A percentile compares a stretch with the other conserved stretches of the same genome.
Evolutionary conservation across 176 grass and related monocot genomes (phyloP).

Genomic region (Ensete ventricosum): DNA sequence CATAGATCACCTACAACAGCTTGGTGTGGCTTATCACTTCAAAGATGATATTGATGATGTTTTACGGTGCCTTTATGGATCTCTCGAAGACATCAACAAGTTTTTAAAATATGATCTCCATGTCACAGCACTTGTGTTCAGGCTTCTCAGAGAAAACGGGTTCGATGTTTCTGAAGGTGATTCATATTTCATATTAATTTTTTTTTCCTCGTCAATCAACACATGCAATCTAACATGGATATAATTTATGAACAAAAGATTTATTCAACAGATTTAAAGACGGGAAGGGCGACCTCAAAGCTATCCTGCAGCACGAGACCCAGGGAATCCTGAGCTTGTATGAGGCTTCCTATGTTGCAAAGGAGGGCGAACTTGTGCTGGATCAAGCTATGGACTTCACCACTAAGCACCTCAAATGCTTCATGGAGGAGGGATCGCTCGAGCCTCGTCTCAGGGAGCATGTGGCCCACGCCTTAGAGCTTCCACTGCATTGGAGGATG

Average conservation of each 20-base stretch:
- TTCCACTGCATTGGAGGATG: slow-evolving; percentile 13
- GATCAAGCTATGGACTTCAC: neutral
- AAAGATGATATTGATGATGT: neutral
- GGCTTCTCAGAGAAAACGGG: slow-evolving; percentile 22
- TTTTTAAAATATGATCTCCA: neutral
- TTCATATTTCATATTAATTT: neutral
- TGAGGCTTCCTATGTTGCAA: neutral
- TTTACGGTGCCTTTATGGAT: neutral
- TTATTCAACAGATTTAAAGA: neutral
- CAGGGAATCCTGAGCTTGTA: neutral
- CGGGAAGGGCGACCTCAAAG: neutral
- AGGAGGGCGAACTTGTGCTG: neutral
- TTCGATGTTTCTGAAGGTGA: slow-evolving; percentile 24
- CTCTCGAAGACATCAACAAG: neutral
- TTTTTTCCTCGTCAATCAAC: neutral
- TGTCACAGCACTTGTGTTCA: slow-evolving; percentile 14
- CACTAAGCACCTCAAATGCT: neutral
- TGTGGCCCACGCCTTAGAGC: neutral
- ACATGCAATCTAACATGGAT: too few relatives aligned
- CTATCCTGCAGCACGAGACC: neutral
- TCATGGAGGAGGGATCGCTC: neutral
- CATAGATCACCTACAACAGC: slow-evolving; percentile 2
- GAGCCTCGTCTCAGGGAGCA: neutral
- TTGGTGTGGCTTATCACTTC: slow-evolving; percentile 4
- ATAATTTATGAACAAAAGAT: neutral